These are phyloP conservation scores for Cyclotella sp. DNA, from an alignment of 108 stramenopile species.

Conservation along the genomic window DNA sequence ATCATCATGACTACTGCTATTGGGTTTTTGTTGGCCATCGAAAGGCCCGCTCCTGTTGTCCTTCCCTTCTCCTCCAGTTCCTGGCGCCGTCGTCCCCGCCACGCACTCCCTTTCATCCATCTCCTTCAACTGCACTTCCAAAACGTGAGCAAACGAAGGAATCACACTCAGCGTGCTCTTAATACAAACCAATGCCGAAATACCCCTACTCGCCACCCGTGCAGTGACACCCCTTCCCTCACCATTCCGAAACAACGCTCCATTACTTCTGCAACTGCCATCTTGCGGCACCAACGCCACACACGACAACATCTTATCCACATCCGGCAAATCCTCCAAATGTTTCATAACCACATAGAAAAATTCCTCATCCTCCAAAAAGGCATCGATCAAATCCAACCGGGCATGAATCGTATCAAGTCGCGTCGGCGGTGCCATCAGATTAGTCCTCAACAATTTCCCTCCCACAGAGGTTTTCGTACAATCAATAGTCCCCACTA, in stretches of 20 bases:
- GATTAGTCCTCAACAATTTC: conserved; percentile 78
- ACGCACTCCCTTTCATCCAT: conserved; percentile 39
- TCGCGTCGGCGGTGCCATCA: conserved; percentile 85
- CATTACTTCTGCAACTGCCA: conserved; percentile 18
- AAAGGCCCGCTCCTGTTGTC: neutral
- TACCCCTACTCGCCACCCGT: conserved; percentile 81
- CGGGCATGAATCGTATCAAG: conserved; percentile 83
- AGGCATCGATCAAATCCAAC: conserved; percentile 86
- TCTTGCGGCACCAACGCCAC: conserved; percentile 70
- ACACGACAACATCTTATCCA: conserved; percentile 85
- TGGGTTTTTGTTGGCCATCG: neutral
- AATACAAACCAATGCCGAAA: conserved; percentile 85
- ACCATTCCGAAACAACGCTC: conserved; percentile 46
- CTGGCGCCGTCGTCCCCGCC: neutral
- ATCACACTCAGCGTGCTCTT: conserved; percentile 78
- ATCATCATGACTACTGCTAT: conserved; percentile 34
- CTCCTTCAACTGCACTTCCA: conserved; percentile 71
- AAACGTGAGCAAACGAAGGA: conserved; percentile 65
- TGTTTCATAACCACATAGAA: conserved; percentile 88
- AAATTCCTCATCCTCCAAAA: conserved; percentile 82
- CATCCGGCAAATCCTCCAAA: conserved; percentile 74
- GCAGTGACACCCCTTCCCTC: conserved; percentile 52
- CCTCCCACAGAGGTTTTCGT: conserved; percentile 89
- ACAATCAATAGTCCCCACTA: conserved; percentile 82
- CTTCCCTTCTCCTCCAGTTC: neutral